Base-by-base conservation (phyloP, 257 asterid species). In the Nicotiana benthamiana region DNA sequence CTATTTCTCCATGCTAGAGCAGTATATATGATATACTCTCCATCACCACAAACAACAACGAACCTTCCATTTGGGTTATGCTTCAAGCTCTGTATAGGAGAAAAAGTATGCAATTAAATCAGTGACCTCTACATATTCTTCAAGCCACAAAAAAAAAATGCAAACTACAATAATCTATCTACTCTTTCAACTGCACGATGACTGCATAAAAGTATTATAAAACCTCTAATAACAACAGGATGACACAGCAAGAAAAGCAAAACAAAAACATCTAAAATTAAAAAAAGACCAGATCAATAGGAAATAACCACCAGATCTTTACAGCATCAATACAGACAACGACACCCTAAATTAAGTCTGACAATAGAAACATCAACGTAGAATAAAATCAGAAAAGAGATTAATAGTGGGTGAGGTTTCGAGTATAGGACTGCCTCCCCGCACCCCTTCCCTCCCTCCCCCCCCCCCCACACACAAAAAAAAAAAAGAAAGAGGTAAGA, bases 1-100 rank as follows among this genome's bases (percentile, higher is more conserved):
- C 94, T 90, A 88, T 94, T 94, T 87, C 98, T 92, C 98, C 98
- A 94, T n/a, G 98, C 98, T 90, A 96, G 83, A 64, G 99, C 99
- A 26, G 99, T 96, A 87, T 94, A 96, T 79, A 94, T 94, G 78
- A 94, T 88, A 87, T 92, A 93, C 86, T 96, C 99, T 15, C 98
- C 98, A 87, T 96, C 99, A 74, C 99, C 99, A 64, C 99, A 94
- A 48, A 96, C 99, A 83, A 96, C 97, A 80, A 96, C 98, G 70
- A 96, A 94, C 90, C 98, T 87, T 79, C 99, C 98, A 90, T 94
- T 96, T 59, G 99, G 98, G 81, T 95, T 95, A 89, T 95, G 99
- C 92, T 93, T 95, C 86, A 95, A 92, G 86, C 90, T 93, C 99
- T 95, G 93, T 80, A 67, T 22, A 20, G 22, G 27, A 83, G 36